Evolutionary conservation across 169 alveolate species (phyloP), one percentile per base, ranked within the genome.

Genomic region (Neospora caninum): DNA sequence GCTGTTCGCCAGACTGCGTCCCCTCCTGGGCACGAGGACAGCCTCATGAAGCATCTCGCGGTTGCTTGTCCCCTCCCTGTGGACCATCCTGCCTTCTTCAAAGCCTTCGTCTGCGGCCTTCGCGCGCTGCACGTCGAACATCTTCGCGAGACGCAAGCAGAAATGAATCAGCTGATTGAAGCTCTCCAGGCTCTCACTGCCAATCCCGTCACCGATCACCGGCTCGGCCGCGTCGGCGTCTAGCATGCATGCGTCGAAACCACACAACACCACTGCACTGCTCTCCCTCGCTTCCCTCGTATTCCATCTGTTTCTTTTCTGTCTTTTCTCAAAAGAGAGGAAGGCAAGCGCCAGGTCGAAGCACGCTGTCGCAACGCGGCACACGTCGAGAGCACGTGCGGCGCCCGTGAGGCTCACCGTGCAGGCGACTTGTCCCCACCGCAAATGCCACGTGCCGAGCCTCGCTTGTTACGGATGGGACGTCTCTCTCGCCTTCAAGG

Each of bases 131-230:
- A 82, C 36, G 64, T 82, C 34, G 53, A 7, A 9, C 13, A 13
- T 31, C 10, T 82, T 34, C 89, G 89, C 2, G 89, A 82, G 25
- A 82, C 89, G 64, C 89, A 82, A 18, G 89, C 54, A 41, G 43
- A 42, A 42, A 18, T 82, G 6, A 42, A 82, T 18, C 41, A 7
- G 39, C 41, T 82, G 22, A 42, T 82, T 18, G 89, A 82, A 36
- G 89, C 89, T 1, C 89, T 82, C 22, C 89, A 82, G 41, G 64
- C 64, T 13, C 53, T 82, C 1, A 82, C 67, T 13, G 89, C 69
- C 13, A 41, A 82, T 31, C 89, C 89, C 2, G 89, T 43, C 64
- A 82, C 89, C 0, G 89, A 82, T 43, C 4, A 22, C 67, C 2
- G 64, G 0, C 67, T 82, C 10, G 89, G 89, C 64, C 54, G 64